Conservation (phyloP, 2,329 filamentous ascomycete genomes). For the Diplocarpon rosae region DNA sequence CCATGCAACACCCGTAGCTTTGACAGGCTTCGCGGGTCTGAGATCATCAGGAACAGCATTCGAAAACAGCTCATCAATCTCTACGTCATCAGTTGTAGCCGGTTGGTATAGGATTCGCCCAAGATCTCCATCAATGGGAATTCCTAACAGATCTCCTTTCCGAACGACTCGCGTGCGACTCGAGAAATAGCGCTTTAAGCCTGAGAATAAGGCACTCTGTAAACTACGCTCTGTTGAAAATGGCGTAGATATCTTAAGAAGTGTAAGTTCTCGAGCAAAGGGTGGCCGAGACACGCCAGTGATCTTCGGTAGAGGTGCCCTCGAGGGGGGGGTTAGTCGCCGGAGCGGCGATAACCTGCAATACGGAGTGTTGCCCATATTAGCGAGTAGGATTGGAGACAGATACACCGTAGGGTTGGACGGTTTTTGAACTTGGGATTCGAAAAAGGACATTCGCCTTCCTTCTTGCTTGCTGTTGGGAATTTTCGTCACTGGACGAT, state of each 20-base stretch:
- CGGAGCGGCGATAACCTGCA: conserved; percentile 66
- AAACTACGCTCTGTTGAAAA: conserved; percentile 75
- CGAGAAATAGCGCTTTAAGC: conserved; percentile 82
- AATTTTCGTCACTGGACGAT: conserved; percentile 49
- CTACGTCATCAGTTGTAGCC: conserved; percentile 42
- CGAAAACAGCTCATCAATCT: conserved; percentile 55
- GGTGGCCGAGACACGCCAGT: conserved; percentile 44
- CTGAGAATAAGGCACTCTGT: conserved; percentile 76
- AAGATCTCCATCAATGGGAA: conserved; percentile 77
- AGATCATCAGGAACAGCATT: conserved; percentile 41
- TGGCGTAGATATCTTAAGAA: conserved; percentile 82
- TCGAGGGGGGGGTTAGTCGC: conserved; percentile 36
- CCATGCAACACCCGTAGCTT: conserved; percentile 61
- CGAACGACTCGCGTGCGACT: conserved; percentile 72
- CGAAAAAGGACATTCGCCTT: conserved; percentile 50
- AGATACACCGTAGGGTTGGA: conserved; percentile 56
- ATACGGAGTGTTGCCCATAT: conserved; percentile 68
- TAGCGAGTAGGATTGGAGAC: conserved; percentile 78
- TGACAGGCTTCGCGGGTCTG: conserved; percentile 27
- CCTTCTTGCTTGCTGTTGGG: conserved; percentile 41
- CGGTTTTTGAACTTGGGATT: conserved; percentile 54
- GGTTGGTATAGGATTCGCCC: conserved; percentile 72
- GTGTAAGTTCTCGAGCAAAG: conserved; percentile 64
- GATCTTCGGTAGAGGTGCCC: conserved; percentile 44
- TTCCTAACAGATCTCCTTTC: conserved; percentile 76